phyloP scores from a whole-genome alignment of 192 early-diverging fungal genomes.

The Backusella macrospora region DNA sequence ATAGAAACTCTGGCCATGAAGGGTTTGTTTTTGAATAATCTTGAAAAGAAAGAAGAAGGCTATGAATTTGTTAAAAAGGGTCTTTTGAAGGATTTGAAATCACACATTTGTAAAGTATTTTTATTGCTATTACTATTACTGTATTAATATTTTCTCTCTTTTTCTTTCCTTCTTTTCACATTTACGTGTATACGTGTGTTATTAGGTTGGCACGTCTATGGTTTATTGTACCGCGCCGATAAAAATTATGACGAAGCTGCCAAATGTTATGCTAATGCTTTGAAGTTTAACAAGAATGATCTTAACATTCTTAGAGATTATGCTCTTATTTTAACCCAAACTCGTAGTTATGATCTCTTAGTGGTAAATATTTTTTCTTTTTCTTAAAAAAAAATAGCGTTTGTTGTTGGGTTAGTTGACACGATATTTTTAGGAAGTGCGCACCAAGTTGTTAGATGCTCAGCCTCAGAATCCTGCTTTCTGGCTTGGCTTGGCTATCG shows the following conservation, averaged over 20 bases:
- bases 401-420: background rate
- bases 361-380: slow-evolving; percentile 46
- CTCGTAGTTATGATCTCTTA: slow-evolving; percentile 84
- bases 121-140: background rate
- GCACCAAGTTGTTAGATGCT: slow-evolving; percentile 67
- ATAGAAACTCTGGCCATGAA: slow-evolving; percentile 94
- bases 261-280: slow-evolving; percentile 88
- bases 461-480: slow-evolving; percentile 70
- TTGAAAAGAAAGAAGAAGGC: slow-evolving; percentile 92
- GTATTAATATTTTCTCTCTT: background rate
- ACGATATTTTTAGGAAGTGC: slow-evolving; percentile 57
- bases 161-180: background rate
- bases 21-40: slow-evolving; percentile 85
- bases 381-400: background rate
- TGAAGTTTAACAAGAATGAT: slow-evolving; percentile 80
- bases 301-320: slow-evolving; percentile 91
- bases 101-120: slow-evolving; percentile 78
- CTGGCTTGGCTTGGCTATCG: slow-evolving; percentile 87
- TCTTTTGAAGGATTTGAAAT: slow-evolving; percentile 75
- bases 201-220: slow-evolving; percentile 94
- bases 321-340: slow-evolving; percentile 83
- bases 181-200: background rate
- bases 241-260: slow-evolving; percentile 92
- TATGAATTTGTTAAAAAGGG: slow-evolving; percentile 87
- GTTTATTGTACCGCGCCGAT: slow-evolving; percentile 88